A percentile compares a stretch with the other conserved stretches of the same genome.
phyloP scores from a whole-genome alignment of 2,329 filamentous ascomycete species.

The Trichoderma gracile region DNA sequence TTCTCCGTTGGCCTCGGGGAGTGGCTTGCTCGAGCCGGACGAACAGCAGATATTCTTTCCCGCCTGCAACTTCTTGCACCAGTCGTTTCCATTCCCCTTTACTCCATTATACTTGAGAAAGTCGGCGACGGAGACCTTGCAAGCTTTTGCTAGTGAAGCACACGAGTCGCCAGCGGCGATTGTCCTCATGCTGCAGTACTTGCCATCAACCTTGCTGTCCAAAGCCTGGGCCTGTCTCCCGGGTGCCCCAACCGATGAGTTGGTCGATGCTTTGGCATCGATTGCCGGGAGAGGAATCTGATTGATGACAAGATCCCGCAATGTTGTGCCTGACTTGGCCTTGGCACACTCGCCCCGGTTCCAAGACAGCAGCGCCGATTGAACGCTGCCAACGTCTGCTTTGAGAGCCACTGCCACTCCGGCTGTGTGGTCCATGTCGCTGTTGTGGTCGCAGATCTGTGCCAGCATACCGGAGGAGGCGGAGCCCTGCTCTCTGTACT shows the following conservation, averaged over 20 bases:
- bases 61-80: constrained; percentile 39
- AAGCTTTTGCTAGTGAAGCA: neutral
- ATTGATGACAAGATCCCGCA: neutral
- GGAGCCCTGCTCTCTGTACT: neutral
- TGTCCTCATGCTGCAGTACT: neutral
- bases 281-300: neutral
- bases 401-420: constrained; percentile 4
- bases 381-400: neutral
- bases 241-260: no score
- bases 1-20: constrained; percentile 39
- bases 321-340: neutral
- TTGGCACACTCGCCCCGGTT: constrained; percentile 4
- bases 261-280: neutral
- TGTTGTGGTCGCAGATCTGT: neutral
- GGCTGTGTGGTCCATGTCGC: constrained; percentile 11
- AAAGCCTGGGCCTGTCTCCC: neutral
- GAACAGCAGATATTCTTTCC: constrained; percentile 43
- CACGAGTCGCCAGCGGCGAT: neutral
- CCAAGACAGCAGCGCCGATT: constrained; percentile 19
- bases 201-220: neutral
- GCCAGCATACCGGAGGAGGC: neutral
- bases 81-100: constrained; percentile 19
- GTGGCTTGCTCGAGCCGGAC: constrained; percentile 37
- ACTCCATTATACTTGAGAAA: constrained; percentile 42
- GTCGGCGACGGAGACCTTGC: neutral